Base-by-base conservation (phyloP, 148 eudicot species). In the Camellia granthamiana region DNA sequence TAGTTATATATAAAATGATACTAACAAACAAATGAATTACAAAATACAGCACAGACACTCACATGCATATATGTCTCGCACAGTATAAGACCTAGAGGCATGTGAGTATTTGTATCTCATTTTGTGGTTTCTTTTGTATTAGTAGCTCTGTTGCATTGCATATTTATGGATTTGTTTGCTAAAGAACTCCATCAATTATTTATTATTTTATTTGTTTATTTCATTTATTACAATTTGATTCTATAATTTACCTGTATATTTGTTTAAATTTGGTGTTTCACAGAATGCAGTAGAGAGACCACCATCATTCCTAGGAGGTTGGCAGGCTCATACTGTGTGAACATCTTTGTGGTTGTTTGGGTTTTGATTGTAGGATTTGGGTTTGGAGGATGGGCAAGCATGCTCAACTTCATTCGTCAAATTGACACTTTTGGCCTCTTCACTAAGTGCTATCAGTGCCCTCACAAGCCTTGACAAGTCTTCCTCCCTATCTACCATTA, bases 321-420 rank as follows among this genome's bases (percentile, higher is more conserved):
- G 97, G 84, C 84, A 12, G 97, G 93, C 6, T 71, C 79, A 65
- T 93, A 84, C 79, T 81, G 85, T n/a, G 81, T 88, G 77, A 93
- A 93, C 87, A 73, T 90, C 60, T 90, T 93, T 75, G 88, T 93
- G 56, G 97, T 93, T 75, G 90, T 62, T 7, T 93, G 97, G 97
- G 95, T 93, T 51, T 85, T 91, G 55, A 85, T 92, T 21, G 89
- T 93, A 2, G 96, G 97, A 21, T 93, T 93, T 77, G 97, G 95
- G 75, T 89, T 93, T 78, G 97, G 97, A 75, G 97, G 95, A 9
- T 93, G 95, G 97, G 97, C 97, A 79, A 93, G 97, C 83, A 84
- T 93, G 90, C 78, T 86, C 78, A 93, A 93, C 81, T 93, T 93
- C 77, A 68, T 89, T 65, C 87, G 76, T 14, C 97, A 93, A 90